Evolutionary conservation across 2,329 filamentous ascomycete species (phyloP).

Genomic region (Verticillium albo-atrum): DNA sequence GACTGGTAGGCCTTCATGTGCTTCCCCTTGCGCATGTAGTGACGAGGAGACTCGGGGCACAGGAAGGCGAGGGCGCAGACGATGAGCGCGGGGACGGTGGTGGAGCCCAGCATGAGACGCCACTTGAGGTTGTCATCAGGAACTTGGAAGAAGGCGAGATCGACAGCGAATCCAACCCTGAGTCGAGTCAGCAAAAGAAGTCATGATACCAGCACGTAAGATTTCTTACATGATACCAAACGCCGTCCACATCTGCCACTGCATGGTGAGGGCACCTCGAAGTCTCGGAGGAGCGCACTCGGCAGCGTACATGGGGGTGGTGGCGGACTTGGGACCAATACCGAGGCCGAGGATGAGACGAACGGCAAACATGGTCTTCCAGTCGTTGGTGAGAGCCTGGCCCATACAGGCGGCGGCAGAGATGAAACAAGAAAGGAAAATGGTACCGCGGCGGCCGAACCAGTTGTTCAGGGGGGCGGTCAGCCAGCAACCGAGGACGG

Average conservation of each 20-base stretch:
- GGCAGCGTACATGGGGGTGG: conserved; percentile 64
- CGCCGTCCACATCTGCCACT: conserved; percentile 57
- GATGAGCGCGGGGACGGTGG: conserved; percentile 56
- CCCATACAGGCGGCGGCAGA: conserved; percentile 51
- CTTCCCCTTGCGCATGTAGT: conserved; percentile 44
- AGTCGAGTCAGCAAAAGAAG: background rate
- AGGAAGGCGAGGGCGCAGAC: conserved; percentile 49
- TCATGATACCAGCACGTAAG: background rate
- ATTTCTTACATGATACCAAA: conserved; percentile 43
- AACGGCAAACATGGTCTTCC: conserved; percentile 68
- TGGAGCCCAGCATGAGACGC: conserved; percentile 66
- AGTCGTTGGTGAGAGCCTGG: conserved; percentile 39
- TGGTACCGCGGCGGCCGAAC: conserved; percentile 67
- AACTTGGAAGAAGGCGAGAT: background rate
- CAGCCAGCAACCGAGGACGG: conserved; percentile 67
- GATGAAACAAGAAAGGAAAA: conserved; percentile 64
- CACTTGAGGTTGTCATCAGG: conserved; percentile 45
- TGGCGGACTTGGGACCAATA: conserved; percentile 66
- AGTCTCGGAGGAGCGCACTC: conserved; percentile 61
- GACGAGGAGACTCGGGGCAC: conserved; percentile 44
- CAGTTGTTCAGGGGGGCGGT: conserved; percentile 67
- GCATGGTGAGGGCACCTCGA: conserved; percentile 68
- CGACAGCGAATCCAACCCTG: conserved; percentile 1
- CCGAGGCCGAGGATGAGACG: conserved; percentile 67
- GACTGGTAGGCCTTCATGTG: conserved; percentile 42